Percentiles rank a stretch among this genome's conserved stretches.
Evolutionary conservation across 139 green algal species (phyloP).

Genomic region (Ostreobium quekettii): DNA sequence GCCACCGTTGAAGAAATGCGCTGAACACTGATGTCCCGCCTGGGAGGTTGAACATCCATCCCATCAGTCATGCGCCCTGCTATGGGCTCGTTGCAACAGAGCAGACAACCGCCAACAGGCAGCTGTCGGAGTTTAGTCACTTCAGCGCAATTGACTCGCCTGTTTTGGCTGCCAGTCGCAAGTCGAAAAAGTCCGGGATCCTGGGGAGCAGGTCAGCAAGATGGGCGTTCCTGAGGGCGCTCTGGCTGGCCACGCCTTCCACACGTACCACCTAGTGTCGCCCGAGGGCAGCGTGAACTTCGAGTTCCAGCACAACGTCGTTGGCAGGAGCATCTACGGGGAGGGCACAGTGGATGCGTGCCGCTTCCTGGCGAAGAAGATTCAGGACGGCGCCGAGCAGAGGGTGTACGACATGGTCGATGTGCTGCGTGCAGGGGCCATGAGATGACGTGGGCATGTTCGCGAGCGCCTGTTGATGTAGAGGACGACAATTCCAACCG

Average conservation of each 20-base stretch:
- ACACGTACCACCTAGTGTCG: slow-evolving; percentile 91
- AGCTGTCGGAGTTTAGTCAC: too few relatives aligned
- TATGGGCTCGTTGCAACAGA: too few relatives aligned
- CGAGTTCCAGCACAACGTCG: slow-evolving; percentile 98
- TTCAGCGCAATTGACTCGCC: too few relatives aligned
- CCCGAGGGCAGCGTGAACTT: slow-evolving; percentile 76
- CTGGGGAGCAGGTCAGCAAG: slow-evolving; percentile 42
- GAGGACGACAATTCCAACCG: too few relatives aligned
- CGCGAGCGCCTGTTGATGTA: too few relatives aligned
- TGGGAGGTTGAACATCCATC: too few relatives aligned
- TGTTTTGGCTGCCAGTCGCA: slow-evolving; percentile 35
- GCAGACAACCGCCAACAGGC: too few relatives aligned
- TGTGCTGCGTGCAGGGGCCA: slow-evolving; percentile 81
- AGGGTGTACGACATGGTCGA: slow-evolving; percentile 98
- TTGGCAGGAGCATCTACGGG: slow-evolving; percentile 82
- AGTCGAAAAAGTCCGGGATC: slow-evolving; percentile 70
- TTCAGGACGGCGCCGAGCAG: slow-evolving; percentile 45
- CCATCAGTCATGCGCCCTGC: too few relatives aligned
- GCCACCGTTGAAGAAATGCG: too few relatives aligned
- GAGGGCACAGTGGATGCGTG: slow-evolving; percentile 93
- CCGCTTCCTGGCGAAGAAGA: slow-evolving; percentile 73
- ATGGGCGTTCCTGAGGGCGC: slow-evolving; percentile 62
- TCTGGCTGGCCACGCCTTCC: slow-evolving; percentile 78
- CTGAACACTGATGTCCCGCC: too few relatives aligned
- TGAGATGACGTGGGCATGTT: slow-evolving; percentile 70